Conservation (phyloP, 1,284 basidiomycete species). For the Ceratorhiza oryzae-sativae region DNA sequence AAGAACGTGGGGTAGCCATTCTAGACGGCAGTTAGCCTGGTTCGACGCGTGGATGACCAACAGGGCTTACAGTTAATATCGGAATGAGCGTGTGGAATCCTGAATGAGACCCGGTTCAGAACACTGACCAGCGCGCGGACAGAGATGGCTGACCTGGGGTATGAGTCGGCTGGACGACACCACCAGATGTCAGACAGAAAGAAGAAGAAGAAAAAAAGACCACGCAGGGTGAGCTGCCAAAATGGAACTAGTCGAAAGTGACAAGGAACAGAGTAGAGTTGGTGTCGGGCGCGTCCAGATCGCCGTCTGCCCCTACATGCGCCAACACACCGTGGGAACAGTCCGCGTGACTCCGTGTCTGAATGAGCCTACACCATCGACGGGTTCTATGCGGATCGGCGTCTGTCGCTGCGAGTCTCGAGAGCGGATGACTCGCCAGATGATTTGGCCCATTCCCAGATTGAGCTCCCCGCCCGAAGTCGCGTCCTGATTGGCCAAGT, state of each 20-base stretch:
- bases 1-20: slow-evolving; percentile 10
- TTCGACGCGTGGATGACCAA: not conserved
- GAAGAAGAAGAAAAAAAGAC: not conserved
- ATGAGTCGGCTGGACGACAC: not conserved
- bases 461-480: not conserved
- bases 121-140: not conserved
- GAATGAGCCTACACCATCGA: not conserved
- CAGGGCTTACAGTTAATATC: not conserved
- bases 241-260: not conserved
- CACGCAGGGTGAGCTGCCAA: not conserved
- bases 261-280: slow-evolving; percentile 6
- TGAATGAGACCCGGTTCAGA: not conserved
- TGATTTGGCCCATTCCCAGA: not conserved
- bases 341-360: slow-evolving; percentile 6
- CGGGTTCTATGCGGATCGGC: not conserved
- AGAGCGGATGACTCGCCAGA: not conserved
- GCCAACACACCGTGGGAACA: slow-evolving; percentile 11
- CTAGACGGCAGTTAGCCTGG: not conserved
- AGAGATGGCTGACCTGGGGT: not conserved
- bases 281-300: slow-evolving; percentile 12
- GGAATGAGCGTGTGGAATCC: slow-evolving; percentile 1
- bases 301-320: slow-evolving; percentile 10
- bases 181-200: not conserved
- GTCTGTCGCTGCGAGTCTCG: not conserved
- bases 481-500: not conserved